Evolutionary conservation across 768 basidiomycete species (phyloP).

Genomic region (Crucibulum laeve): DNA sequence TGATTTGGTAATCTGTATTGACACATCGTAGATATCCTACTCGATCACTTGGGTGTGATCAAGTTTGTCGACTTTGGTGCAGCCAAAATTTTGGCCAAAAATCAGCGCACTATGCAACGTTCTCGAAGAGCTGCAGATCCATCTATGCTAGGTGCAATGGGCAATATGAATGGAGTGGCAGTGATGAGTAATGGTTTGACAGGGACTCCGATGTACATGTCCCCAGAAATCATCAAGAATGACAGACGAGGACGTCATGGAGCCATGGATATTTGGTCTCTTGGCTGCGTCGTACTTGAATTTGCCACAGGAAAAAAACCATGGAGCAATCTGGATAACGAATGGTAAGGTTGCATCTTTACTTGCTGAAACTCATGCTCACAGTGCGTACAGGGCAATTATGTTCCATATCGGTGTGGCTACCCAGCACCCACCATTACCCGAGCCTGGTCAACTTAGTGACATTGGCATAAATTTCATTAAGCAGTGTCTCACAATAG

Average conservation of each 20-base stretch:
- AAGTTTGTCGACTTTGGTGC: slow-evolving; percentile 98
- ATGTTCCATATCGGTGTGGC: slow-evolving; percentile 99
- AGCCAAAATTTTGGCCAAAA: slow-evolving; percentile 91
- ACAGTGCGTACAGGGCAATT: slow-evolving; percentile 71
- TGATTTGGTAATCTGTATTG: background rate
- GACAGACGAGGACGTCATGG: slow-evolving; percentile 84
- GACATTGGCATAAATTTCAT: slow-evolving; percentile 91
- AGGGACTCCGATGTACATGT: slow-evolving; percentile 99
- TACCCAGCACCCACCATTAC: slow-evolving; percentile 93
- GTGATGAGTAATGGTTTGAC: slow-evolving; percentile 81
- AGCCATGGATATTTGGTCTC: slow-evolving; percentile 97
- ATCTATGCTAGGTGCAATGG: slow-evolving; percentile 21
- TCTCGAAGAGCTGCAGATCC: slow-evolving; percentile 55
- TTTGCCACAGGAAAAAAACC: slow-evolving; percentile 96
- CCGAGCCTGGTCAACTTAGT: slow-evolving; percentile 86
- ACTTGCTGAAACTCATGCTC: background rate
- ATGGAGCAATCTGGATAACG: slow-evolving; percentile 98
- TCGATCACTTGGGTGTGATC: slow-evolving; percentile 86
- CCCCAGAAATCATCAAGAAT: slow-evolving; percentile 96
- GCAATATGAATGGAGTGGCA: slow-evolving; percentile 38
- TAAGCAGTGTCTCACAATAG: slow-evolving; percentile 85
- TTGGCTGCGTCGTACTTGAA: slow-evolving; percentile 97
- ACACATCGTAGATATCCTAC: slow-evolving; percentile 71
- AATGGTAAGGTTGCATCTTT: slow-evolving; percentile 67
- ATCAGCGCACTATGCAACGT: slow-evolving; percentile 76